Conservation (phyloP, 2,329 filamentous ascomycete species). For the Alternaria burnsii region DNA sequence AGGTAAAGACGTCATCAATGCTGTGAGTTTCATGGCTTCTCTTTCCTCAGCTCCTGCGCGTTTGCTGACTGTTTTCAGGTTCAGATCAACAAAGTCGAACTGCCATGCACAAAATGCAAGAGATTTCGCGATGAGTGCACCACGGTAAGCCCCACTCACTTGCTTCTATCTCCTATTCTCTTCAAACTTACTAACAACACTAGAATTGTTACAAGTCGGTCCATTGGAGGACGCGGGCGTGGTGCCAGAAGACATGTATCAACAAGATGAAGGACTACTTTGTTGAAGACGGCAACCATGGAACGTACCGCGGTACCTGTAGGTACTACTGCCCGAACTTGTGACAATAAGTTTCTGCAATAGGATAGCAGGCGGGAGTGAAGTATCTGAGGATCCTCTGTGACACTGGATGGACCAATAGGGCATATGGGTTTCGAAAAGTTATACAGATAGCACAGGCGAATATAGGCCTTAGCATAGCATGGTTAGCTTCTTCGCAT, state of each 20-base stretch:
- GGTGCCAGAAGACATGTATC: neutral
- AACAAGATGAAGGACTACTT: neutral
- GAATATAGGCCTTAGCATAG: neutral
- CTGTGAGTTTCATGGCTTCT: neutral
- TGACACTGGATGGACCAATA: neutral
- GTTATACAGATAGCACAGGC: neutral
- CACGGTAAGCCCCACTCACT: neutral
- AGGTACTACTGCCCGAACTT: neutral
- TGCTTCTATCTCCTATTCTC: neutral
- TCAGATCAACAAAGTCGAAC: neutral
- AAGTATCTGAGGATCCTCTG: neutral
- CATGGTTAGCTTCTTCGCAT: neutral
- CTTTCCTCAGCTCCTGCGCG: too few relatives aligned
- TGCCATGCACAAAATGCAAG: neutral
- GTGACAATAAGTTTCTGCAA: neutral
- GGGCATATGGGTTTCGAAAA: neutral
- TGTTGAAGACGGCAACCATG: neutral
- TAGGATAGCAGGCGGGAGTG: neutral
- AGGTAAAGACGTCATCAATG: neutral
- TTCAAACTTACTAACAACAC: neutral
- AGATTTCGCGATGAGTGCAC: conserved; percentile 1
- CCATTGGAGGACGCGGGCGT: neutral
- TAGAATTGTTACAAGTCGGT: neutral
- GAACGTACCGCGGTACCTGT: conserved; percentile 2
- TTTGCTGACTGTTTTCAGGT: neutral